Conservation (phyloP, 1,284 basidiomycete species). For the Papiliotrema laurentii region DNA sequence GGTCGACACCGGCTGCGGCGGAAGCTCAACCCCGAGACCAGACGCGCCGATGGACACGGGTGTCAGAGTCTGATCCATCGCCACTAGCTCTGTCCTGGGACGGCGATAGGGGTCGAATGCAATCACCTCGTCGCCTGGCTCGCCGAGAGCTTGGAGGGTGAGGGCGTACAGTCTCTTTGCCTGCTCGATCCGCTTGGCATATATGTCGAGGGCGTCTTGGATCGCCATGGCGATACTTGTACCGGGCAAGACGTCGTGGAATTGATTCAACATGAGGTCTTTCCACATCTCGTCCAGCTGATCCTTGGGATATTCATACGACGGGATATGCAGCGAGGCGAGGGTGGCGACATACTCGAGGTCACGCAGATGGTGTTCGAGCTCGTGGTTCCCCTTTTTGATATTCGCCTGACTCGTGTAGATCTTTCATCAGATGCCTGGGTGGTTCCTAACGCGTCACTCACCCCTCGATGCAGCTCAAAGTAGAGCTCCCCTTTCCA, state of each 20-base stretch:
- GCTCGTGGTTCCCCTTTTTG: constrained; percentile 87
- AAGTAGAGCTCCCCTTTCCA: constrained; percentile 87
- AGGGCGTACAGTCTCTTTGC: background rate
- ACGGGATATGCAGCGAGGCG: constrained; percentile 61
- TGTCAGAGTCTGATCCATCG: background rate
- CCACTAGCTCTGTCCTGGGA: background rate
- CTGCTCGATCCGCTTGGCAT: constrained; percentile 1
- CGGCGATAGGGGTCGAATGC: background rate
- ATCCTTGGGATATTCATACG: constrained; percentile 54
- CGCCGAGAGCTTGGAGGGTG: background rate
- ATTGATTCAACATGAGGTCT: constrained; percentile 79
- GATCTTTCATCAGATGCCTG: background rate
- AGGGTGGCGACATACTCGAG: constrained; percentile 73
- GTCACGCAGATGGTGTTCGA: constrained; percentile 79
- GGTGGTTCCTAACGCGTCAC: background rate
- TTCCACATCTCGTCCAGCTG: constrained; percentile 80
- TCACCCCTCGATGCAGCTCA: constrained; percentile 59
- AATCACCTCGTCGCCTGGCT: background rate
- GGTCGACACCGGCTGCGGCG: background rate
- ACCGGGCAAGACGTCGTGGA: constrained; percentile 84
- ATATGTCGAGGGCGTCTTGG: constrained; percentile 38
- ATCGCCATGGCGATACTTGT: constrained; percentile 61
- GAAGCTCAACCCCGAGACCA: background rate
- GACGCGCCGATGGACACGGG: background rate
- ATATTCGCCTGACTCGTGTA: constrained; percentile 67